Base-by-base conservation (phyloP, 805 yeast species). In the Komagataella mondaviorum region DNA sequence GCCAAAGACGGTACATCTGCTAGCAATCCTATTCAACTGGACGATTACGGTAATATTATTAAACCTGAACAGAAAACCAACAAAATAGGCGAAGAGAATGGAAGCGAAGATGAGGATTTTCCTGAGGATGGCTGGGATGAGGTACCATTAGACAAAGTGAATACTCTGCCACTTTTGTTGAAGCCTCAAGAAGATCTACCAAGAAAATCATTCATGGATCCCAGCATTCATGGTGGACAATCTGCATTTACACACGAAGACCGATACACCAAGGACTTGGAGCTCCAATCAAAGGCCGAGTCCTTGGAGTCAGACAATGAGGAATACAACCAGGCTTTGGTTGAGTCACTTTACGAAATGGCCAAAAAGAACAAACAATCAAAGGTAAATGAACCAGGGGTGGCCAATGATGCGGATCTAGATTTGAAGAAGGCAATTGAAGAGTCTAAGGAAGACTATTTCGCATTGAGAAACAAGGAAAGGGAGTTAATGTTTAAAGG, bases 111-210 rank as follows among this genome's bases (percentile, higher is more conserved):
- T 44, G 76, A 71, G 12, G 67, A 63, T 16, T 72, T 67, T 18
- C 71, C 64, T 16, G 82, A 74, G 6, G 69, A 73, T 23, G 89
- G 81, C 46, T 82, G 86, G 82, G 90, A 85, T 58, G 95, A 86
- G 55, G 85, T 85, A 48, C 72, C 81, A 2, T 61, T 76, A 7
- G 68, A 68, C 48, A 65, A 73, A 1, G 39, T n/a, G 44, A 7
- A 46, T 16, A 17, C 14, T 30, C 18, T 36, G 20, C 45, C 20
- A 12, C 44, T 16, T 7, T 18, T 18, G 36, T 18, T 16, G 39
- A 49, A 45, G n/a, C 16, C 50, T 14, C 49, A 14, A 4, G 17
- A 24, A 10, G 46, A 23, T 16, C 16, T 44, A 24, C 23, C 47
- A 47, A 48, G 47, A 12, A 22, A 20, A n/a, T 45, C 47, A 14